These are phyloP conservation scores for Fusarium ramigenum DNA, from an alignment of 2,329 filamentous ascomycete genomes.

Conservation along the genomic window DNA sequence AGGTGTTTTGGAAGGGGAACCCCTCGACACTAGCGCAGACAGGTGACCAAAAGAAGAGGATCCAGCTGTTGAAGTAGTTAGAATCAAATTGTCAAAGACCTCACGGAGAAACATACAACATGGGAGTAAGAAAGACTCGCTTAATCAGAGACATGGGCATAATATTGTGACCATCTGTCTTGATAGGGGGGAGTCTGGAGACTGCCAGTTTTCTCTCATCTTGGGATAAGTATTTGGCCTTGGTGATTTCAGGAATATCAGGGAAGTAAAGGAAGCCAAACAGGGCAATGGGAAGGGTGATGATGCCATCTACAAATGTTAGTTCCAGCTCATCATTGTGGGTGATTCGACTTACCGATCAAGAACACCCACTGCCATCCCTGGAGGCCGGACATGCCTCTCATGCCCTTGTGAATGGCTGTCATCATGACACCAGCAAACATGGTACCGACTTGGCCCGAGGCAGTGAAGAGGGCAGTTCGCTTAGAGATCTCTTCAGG, in stretches of 20 bases:
- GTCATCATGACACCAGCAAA: slow-evolving; percentile 68
- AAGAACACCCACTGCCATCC: slow-evolving; percentile 61
- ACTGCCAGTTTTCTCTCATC: slow-evolving; percentile 46
- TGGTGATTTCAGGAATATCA: slow-evolving; percentile 46
- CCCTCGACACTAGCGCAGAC: slow-evolving; percentile 35
- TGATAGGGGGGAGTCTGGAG: slow-evolving; percentile 45
- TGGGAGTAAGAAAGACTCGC: slow-evolving; percentile 41
- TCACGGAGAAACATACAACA: slow-evolving; percentile 29
- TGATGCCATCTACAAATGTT: slow-evolving; percentile 27
- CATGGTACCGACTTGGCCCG: slow-evolving; percentile 65
- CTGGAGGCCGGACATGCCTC: slow-evolving; percentile 51
- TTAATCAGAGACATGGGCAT: slow-evolving; percentile 41
- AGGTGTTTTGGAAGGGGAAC: slow-evolving; percentile 36
- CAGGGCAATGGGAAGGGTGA: slow-evolving; percentile 34
- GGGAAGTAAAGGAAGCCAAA: slow-evolving; percentile 39
- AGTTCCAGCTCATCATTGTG: fast-evolving
- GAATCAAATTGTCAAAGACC: fast-evolving
- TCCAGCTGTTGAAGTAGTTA: slow-evolving; percentile 42
- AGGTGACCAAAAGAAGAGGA: slow-evolving; percentile 50
- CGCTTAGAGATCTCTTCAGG: slow-evolving; percentile 66
- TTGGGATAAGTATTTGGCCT: slow-evolving; percentile 47
- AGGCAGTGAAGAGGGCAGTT: slow-evolving; percentile 66
- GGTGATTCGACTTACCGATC: background rate
- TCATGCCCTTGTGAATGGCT: slow-evolving; percentile 45
- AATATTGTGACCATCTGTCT: slow-evolving; percentile 48